phyloP scores from a whole-genome alignment of 257 asterid species.

The Eucommia ulmoides region DNA sequence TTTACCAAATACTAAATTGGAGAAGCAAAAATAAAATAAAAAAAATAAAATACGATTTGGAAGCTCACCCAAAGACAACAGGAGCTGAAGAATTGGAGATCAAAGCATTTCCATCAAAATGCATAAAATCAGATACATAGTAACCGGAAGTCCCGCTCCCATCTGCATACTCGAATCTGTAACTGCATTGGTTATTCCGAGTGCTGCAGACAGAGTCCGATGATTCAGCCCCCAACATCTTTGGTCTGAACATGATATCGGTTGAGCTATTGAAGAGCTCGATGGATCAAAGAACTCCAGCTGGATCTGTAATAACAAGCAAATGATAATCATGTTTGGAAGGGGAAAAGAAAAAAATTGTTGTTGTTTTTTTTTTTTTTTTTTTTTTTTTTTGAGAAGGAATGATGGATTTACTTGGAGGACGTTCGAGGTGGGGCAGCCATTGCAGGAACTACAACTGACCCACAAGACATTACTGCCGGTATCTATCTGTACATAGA shows the following conservation, averaged over 20 bases:
- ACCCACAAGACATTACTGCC: slow-evolving; percentile 99
- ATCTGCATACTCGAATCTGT: slow-evolving; percentile 87
- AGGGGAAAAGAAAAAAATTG: background rate
- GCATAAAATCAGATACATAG: slow-evolving; percentile 59
- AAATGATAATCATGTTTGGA: background rate
- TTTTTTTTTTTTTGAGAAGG: too few species aligned
- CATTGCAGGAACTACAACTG: slow-evolving; percentile 70
- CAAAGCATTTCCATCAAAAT: slow-evolving; percentile 52
- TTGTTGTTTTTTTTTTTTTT: too few species aligned
- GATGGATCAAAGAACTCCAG: slow-evolving; percentile 83
- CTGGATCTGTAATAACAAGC: slow-evolving; percentile 38
- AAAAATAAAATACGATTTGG: slow-evolving; percentile 1
- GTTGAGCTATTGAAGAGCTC: slow-evolving; percentile 44
- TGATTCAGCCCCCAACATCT: slow-evolving; percentile 63
- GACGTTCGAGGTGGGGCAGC: slow-evolving; percentile 92
- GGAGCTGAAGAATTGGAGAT: slow-evolving; percentile 59
- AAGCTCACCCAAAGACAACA: slow-evolving; percentile 80
- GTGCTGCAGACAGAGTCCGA: slow-evolving; percentile 53
- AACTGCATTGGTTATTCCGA: slow-evolving; percentile 54
- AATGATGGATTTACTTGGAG: slow-evolving; percentile 46
- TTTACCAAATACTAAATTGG: slow-evolving; percentile 8
- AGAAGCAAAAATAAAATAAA: background rate
- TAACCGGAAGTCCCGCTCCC: slow-evolving; percentile 95
- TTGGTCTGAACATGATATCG: slow-evolving; percentile 74
- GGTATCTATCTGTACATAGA: slow-evolving; percentile 92